Evolutionary conservation across 2,329 filamentous ascomycete species (phyloP).

Genomic region (Paracamarosporium sp.): DNA sequence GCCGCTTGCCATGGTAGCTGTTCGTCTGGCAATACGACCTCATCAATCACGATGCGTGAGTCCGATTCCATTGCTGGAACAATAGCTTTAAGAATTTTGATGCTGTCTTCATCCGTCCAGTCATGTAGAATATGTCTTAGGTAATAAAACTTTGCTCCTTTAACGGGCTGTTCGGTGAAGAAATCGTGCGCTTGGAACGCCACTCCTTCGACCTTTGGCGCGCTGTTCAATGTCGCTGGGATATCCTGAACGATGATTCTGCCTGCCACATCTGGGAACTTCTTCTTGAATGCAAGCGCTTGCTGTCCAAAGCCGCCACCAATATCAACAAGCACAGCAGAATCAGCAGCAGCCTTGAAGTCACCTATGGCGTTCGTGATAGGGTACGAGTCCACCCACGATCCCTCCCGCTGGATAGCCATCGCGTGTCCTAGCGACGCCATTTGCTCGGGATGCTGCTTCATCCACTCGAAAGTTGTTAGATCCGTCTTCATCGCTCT

Average conservation of each 20-base stretch:
- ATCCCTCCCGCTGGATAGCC: slow-evolving; percentile 26
- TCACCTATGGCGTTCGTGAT: slow-evolving; percentile 18
- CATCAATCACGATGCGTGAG: slow-evolving; percentile 40
- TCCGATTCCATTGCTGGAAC: slow-evolving; percentile 33
- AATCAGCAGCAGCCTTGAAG: slow-evolving; percentile 20
- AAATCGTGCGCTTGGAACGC: slow-evolving; percentile 42
- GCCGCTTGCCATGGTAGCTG: slow-evolving; percentile 38
- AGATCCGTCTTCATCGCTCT: slow-evolving; percentile 31
- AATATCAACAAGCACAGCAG: slow-evolving; percentile 37
- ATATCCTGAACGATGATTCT: slow-evolving; percentile 36
- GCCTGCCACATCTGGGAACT: slow-evolving; percentile 17
- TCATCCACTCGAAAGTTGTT: slow-evolving; percentile 37
- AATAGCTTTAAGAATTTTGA: slow-evolving; percentile 34
- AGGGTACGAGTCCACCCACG: slow-evolving; percentile 31
- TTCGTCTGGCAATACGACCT: slow-evolving; percentile 36
- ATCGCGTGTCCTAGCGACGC: slow-evolving; percentile 35
- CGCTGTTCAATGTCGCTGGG: slow-evolving; percentile 25
- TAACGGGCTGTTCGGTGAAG: slow-evolving; percentile 36
- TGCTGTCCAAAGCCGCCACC: slow-evolving; percentile 43
- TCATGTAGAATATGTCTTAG: slow-evolving; percentile 42
- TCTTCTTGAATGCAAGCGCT: slow-evolving; percentile 26
- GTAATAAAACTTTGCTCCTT: slow-evolving; percentile 42
- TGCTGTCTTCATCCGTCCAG: slow-evolving; percentile 35
- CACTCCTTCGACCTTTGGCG: slow-evolving; percentile 23
- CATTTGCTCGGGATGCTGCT: slow-evolving; percentile 31